phyloP scores from a whole-genome alignment of 331 rosid genomes.

The Stylosanthes scabra region DNA sequence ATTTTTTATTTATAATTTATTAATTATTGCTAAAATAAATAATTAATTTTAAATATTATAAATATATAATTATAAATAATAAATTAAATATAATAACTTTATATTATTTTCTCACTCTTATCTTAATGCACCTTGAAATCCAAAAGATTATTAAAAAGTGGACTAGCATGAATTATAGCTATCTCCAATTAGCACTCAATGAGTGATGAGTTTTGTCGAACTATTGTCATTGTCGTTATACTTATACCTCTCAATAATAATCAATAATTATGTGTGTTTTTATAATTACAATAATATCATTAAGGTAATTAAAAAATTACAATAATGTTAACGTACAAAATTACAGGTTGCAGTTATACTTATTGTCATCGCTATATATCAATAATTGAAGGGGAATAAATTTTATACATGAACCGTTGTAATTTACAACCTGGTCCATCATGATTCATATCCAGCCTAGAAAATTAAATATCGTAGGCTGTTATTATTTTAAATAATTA shows the following conservation, averaged over 20 bases:
- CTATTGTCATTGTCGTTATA: neutral
- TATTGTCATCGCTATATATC: neutral
- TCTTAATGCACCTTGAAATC: neutral
- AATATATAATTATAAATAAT: no score
- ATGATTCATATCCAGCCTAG: neutral
- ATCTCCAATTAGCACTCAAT: no score
- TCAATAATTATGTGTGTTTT: neutral
- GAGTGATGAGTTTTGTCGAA: no score
- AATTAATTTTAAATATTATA: no score
- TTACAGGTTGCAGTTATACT: neutral
- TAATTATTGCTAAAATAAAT: no score
- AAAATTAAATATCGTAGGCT: neutral
- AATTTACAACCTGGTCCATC: conserved; percentile 24
- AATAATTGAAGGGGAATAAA: neutral
- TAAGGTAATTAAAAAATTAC: neutral
- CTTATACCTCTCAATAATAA: neutral
- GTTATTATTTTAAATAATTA: neutral
- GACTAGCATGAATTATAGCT: neutral
- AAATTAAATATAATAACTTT: no score
- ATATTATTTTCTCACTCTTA: no score
- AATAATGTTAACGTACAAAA: neutral
- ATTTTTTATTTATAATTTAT: no score
- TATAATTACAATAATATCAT: neutral
- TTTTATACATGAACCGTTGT: neutral
- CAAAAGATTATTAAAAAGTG: neutral